phyloP scores from a whole-genome alignment of 805 yeast genomes.

The Jamesozyma spencerorum region DNA sequence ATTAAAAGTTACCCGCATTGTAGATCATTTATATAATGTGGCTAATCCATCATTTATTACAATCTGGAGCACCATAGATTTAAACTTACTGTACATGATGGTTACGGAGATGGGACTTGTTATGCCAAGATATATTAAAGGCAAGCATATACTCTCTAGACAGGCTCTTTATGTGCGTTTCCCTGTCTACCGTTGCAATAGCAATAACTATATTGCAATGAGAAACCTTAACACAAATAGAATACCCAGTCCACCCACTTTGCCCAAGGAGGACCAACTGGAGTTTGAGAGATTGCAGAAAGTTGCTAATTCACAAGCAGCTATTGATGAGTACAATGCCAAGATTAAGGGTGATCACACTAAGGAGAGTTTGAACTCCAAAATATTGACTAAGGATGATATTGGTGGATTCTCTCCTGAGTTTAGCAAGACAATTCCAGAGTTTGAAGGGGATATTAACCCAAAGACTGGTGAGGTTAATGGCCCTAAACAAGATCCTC shows the following conservation, averaged over 20 bases:
- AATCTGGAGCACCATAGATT: too few relatives aligned
- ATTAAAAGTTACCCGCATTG: too few relatives aligned
- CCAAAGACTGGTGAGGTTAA: slow-evolving; percentile 93
- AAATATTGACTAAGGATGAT: slow-evolving; percentile 37
- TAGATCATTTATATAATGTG: too few relatives aligned
- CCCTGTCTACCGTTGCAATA: background rate
- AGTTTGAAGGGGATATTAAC: slow-evolving; percentile 88
- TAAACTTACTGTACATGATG: too few relatives aligned
- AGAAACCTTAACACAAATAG: slow-evolving; percentile 12
- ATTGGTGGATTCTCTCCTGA: slow-evolving; percentile 61
- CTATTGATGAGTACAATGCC: slow-evolving; percentile 64
- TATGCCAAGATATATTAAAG: too few relatives aligned
- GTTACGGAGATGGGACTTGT: too few relatives aligned
- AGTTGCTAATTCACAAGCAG: slow-evolving; percentile 69
- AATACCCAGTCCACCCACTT: slow-evolving; percentile 28
- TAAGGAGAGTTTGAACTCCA: slow-evolving; percentile 27
- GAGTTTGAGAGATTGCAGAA: slow-evolving; percentile 84
- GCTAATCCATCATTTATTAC: too few relatives aligned
- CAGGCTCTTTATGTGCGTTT: too few relatives aligned
- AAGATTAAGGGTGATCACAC: slow-evolving; percentile 29
- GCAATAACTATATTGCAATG: background rate
- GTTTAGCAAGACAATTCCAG: slow-evolving; percentile 73
- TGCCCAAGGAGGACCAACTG: slow-evolving; percentile 37
- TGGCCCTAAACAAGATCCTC: slow-evolving; percentile 96
- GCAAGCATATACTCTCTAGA: too few relatives aligned